Conservation (phyloP, 208 protist species). For the Trypanosoma lewisi region DNA sequence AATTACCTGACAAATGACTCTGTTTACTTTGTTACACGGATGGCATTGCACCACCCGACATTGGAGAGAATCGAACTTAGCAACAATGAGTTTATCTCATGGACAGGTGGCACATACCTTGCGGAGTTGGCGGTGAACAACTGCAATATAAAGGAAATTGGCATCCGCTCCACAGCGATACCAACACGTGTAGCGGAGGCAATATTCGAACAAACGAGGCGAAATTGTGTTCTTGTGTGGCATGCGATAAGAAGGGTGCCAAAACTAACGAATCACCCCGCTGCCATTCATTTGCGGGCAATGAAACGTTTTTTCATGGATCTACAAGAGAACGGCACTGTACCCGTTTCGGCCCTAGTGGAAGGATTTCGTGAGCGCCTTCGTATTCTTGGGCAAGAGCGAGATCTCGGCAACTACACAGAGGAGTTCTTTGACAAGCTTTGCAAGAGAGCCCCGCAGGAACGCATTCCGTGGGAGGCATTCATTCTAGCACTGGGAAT, state of each 20-base stretch:
- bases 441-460: slow-evolving; percentile 22
- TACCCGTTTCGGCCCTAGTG: slow-evolving; percentile 19
- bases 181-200: slow-evolving; percentile 31
- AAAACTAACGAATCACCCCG: slow-evolving; percentile 50
- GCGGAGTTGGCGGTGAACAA: slow-evolving; percentile 50
- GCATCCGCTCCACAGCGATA: slow-evolving; percentile 41
- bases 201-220: slow-evolving; percentile 48
- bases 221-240: slow-evolving; percentile 51
- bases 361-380: slow-evolving; percentile 39
- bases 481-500: slow-evolving; percentile 64
- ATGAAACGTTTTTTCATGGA: slow-evolving; percentile 64
- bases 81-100: slow-evolving; percentile 68
- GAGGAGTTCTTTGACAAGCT: slow-evolving; percentile 42
- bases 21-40: slow-evolving; percentile 53
- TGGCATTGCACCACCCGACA: slow-evolving; percentile 52
- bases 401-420: slow-evolving; percentile 29
- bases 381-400: slow-evolving; percentile 33
- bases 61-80: slow-evolving; percentile 62
- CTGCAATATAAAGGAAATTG: slow-evolving; percentile 49
- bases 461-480: slow-evolving; percentile 47
- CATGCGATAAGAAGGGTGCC: slow-evolving; percentile 13
- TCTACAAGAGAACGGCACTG: slow-evolving; percentile 30
- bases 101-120: slow-evolving; percentile 76
- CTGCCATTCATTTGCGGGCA: slow-evolving; percentile 57
- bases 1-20: slow-evolving; percentile 77